Evolutionary conservation across 1,284 basidiomycete genomes (phyloP).

Genomic region (Tremellales sp.): DNA sequence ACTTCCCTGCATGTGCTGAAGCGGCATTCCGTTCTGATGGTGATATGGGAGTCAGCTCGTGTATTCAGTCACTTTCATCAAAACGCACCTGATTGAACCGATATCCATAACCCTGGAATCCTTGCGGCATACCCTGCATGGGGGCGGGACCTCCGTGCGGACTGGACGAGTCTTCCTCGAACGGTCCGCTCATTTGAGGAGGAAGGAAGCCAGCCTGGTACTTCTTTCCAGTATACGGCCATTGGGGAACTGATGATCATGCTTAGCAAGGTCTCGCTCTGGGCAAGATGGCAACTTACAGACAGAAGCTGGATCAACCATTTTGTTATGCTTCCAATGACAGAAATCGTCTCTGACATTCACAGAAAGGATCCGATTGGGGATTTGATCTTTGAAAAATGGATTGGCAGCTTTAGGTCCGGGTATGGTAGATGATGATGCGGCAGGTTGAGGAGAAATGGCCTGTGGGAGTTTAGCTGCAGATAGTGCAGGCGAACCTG

Average conservation of each 20-base stretch:
- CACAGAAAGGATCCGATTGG: slow-evolving; percentile 68
- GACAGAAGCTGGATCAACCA: slow-evolving; percentile 66
- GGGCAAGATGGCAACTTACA: slow-evolving; percentile 57
- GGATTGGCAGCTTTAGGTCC: slow-evolving; percentile 57
- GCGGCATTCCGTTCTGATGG: slow-evolving; percentile 31
- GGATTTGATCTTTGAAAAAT: slow-evolving; percentile 75
- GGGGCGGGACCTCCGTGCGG: slow-evolving; percentile 21
- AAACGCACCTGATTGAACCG: slow-evolving; percentile 29
- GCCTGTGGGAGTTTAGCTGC: slow-evolving; percentile 15
- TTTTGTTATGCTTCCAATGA: slow-evolving; percentile 76
- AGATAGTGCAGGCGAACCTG: slow-evolving; percentile 25
- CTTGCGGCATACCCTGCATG: slow-evolving; percentile 31
- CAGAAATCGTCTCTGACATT: slow-evolving; percentile 92
- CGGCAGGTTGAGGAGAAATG: slow-evolving; percentile 14
- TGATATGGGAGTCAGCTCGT: not conserved
- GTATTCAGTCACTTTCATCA: not conserved
- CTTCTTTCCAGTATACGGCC: slow-evolving; percentile 86
- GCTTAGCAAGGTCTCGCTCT: too few species aligned
- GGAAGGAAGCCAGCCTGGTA: slow-evolving; percentile 52
- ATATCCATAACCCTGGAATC: slow-evolving; percentile 32
- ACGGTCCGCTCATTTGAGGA: slow-evolving; percentile 6
- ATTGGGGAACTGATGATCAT: slow-evolving; percentile 58
- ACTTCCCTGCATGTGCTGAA: slow-evolving; percentile 21
- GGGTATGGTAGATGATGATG: slow-evolving; percentile 42
- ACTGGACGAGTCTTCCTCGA: slow-evolving; percentile 22